Evolutionary conservation across 2,329 filamentous ascomycete genomes (phyloP), one percentile per base, ranked within the genome.

Genomic region (Cytospora mali): DNA sequence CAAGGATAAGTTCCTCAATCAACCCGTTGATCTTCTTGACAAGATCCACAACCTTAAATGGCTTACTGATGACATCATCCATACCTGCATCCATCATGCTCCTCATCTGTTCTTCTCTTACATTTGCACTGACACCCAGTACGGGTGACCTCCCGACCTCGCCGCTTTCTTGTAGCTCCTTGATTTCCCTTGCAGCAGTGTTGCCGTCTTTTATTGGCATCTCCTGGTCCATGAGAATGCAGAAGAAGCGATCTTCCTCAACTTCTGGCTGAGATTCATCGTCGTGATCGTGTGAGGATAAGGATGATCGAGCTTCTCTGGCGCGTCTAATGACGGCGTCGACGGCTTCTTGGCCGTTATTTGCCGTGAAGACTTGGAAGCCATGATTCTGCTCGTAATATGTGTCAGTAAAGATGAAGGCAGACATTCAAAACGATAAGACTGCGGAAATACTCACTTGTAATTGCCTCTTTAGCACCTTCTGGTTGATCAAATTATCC

Each of bases 181-280:
- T 60, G 21, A 60, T 60, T 25, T 60, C 58, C 21, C 58, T 27
- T 0, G 58, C 58, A 2, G 58, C 58, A 0, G 58, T 60, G 29
- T 60, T 60, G 3, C 58, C 58, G 11, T 60, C 58, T 42, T 54
- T 60, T 23, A 60, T 14, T 13, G 58, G 58, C 58, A 60, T 60
- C 27, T 60, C 58, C 39, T 60, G 58, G 28, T 60, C 58, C 58
- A 60, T 60, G 6, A 60, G 28, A 11, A 60, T 60, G 51, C 58
- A 60, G 6, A 33, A 54, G n/a, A 60, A 60, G 14, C 16, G 35
- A 18, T 21, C 28, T 4, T 28, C 16, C 0, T n/a, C 11, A 1
- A 23, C 10, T 42, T 29, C 11, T 21, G 29, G 1, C 1, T 42
- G 48, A 7, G 18, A 4, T 2, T 27, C 29, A n/a, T 29, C n/a